Evolutionary conservation across 495 filamentous ascomycete species (phyloP), one percentile per base, ranked within the genome.

Genomic region (Annulohypoxylon maeteangense): DNA sequence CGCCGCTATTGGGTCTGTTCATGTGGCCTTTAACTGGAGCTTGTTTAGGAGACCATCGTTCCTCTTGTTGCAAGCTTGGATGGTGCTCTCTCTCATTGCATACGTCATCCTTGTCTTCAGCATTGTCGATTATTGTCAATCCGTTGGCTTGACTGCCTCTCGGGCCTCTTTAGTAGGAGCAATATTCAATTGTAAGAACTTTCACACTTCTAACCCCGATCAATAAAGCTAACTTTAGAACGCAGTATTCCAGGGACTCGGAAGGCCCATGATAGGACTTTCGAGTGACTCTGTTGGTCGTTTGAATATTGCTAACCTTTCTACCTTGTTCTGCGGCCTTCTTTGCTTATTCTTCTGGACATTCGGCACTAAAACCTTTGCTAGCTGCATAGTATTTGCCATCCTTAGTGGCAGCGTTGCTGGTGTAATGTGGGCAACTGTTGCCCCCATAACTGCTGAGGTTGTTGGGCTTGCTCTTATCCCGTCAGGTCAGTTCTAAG

Each of bases 31-130:
- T 73, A 87, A 92, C 77, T 78, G 86, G 44, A 76, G 82, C 4
- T 81, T 93, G 0, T 84, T 94, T 68, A 84, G 80, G 62, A 84
- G 86, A 10, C 81, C 82, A 3, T 84, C 91, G 69, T 92, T 91
- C 62, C 75, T 89, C 53, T 79, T 93, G 10, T 83, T 92, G 31
- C 77, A 93, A 10, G 82, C 81, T 20, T 95, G 90, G 88, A 89
- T 89, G 18, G 84, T 90, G 50, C 85, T 94, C 65, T 89, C 85
- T 58, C 87, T 93, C 79, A 81, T 94, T 10, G 90, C 89, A 11
- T 95, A 93, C 71, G 82, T 92, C 42, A 88, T 89, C 11, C 81
- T 94, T 3, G 78, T 93, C 18, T 94, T 90, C 79, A 91, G 89
- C 18, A 82, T 95, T 42, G 86, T 90, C 2, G 88, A 91, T 67